phyloP scores from a whole-genome alignment of 257 asterid genomes.

The Fraxinus pennsylvanica region DNA sequence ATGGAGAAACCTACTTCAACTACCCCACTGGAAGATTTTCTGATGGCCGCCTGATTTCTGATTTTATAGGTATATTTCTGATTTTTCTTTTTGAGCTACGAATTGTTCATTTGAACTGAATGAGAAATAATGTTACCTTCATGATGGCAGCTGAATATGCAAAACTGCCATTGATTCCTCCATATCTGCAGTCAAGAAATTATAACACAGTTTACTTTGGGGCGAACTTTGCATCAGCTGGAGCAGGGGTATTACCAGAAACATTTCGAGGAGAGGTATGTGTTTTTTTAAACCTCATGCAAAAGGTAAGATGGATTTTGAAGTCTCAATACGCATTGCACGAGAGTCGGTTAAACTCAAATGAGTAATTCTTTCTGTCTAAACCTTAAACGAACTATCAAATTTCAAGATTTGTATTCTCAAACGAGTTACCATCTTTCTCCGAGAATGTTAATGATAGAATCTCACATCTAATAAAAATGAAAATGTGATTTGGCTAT shows the following conservation, averaged over 20 bases:
- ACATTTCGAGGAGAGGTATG: constrained; percentile 60
- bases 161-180: constrained; percentile 45
- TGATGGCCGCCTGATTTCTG: constrained; percentile 71
- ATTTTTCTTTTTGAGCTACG: too few species aligned
- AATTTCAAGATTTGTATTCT: too few species aligned
- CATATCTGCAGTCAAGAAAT: constrained; percentile 46
- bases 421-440: too few species aligned
- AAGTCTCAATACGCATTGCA: too few species aligned
- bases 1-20: constrained; percentile 55
- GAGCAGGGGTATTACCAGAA: constrained; percentile 61
- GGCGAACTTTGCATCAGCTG: constrained; percentile 69
- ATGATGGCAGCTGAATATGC: constrained; percentile 52
- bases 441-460: too few species aligned
- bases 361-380: too few species aligned
- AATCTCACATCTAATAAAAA: too few species aligned
- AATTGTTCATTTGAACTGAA: too few species aligned
- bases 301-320: neutral
- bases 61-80: constrained; percentile 43
- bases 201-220: constrained; percentile 33
- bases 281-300: constrained; percentile 10
- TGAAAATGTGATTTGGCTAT: too few species aligned
- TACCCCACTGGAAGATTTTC: constrained; percentile 75
- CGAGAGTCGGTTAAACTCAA: too few species aligned
- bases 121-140: too few species aligned
- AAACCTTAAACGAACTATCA: too few species aligned